Base-by-base conservation (phyloP, 2,329 filamentous ascomycete genomes). In the Scytalidium lignicola region DNA sequence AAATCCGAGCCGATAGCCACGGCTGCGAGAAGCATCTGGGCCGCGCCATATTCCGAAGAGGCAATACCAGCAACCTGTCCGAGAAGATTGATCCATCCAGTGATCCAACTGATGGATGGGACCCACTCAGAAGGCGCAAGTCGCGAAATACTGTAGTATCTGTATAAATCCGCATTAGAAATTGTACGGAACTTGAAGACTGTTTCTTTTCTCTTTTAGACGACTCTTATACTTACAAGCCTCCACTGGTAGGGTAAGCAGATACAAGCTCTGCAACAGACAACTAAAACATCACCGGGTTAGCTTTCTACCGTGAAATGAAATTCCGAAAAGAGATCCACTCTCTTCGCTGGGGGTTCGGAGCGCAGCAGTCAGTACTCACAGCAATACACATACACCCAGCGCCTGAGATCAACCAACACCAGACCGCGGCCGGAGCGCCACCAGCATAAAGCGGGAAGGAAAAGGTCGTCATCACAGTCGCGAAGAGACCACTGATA, bases 191-290 rank as follows among this genome's bases (percentile, higher is more conserved):
- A 37, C 15, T 13, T 13, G 4, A 37, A 17, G 15, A 37, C 10
- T 22, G 6, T 20, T n/a, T 37, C 12, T 37, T 37, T 37, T 5
- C n/a, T 5, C 4, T 4, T 6, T n/a, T 9, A 13, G 19, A 41
- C 32, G 22, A 42, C 37, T 39, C n/a, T n/a, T 17, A 44, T 29
- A 43, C 54, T 43, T 49, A 61, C 53, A 76, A 55, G 32, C 75
- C 73, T 57, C 76, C 76, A 40, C 72, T 77, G 1, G 78, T 82
- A 12, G 78, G 78, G 60, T 81, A 81, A 3, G 77, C 76, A 37
- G 75, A 79, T 23, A 79, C 74, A 21, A 81, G 66, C 64, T 81
- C 77, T 40, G 77, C 74, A 28, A 80, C 76, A 9, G 76, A 79
- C 21, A 69, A 58, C 61, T 62, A 37, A 5, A 9, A 9, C 32